Evolutionary conservation across 179 eudicot genomes (phyloP), one percentile per base, ranked within the genome.

Genomic region (Silene coronaria): DNA sequence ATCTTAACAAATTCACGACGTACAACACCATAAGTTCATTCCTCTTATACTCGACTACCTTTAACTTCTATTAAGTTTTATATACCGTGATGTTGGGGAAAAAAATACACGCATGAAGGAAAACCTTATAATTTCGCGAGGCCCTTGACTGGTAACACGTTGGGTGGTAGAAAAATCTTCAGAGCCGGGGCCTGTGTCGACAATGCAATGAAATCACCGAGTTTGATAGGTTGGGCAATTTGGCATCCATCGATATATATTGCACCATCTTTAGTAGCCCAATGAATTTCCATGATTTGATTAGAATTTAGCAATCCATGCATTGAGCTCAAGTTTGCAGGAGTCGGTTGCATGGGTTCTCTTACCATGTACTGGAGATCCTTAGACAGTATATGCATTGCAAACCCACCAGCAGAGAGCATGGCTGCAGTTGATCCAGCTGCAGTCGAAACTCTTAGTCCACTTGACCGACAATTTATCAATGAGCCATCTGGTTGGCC

Each of bases 351-450:
- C 66, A 87, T 88, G 42, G 98, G 98, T 81, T 94, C 98, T 78
- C 96, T 84, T 48, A 90, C 96, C 81, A 89, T 86, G 65, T 92
- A 92, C 67, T 94, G 97, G 51, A 94, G 92, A 70, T 94, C 94
- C 76, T 85, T 87, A 2, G 94, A 90, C 73, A 88, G 72, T 61
- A 87, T 81, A 48, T 89, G 98, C 98, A 94, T 92, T 22, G 79
- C 64, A 45, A 79, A 89, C 68, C 98, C 98, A 80, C 98, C 98
- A 0, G 91, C 90, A 32, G 98, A 94, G 24, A 80, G 94, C 91
- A 92, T 94, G 8, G 97, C 98, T 80, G 98, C 97, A 7, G 96
- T 89, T 75, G 98, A 94, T 76, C 98, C 98, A 21, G 96, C 91
- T 17, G 96, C 94, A 55, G 98, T 92, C 26, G 90, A 92, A 77